These are phyloP conservation scores for Krasilnikovozyma curviuscula DNA, from an alignment of 768 basidiomycete genomes.

Conservation along the genomic window DNA sequence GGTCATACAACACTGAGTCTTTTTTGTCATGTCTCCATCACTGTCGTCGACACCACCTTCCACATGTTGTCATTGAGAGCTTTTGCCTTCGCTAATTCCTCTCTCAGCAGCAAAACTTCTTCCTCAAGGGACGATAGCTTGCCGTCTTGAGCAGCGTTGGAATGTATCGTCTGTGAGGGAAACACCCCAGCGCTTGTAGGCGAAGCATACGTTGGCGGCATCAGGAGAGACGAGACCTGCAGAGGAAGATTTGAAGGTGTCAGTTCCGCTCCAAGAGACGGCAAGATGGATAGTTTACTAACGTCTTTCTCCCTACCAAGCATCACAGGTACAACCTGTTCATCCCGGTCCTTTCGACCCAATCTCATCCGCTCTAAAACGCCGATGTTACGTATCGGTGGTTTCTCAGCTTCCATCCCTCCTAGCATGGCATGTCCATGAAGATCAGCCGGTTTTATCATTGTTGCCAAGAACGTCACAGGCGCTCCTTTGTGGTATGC, in stretches of 20 bases:
- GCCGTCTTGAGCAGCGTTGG: neutral
- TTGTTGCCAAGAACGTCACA: constrained; percentile 53
- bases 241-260: neutral
- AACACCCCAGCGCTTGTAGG: neutral
- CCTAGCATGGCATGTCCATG: constrained; percentile 52
- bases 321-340: constrained; percentile 19
- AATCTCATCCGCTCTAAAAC: constrained; percentile 24
- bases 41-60: too few relatives aligned
- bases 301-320: constrained; percentile 14
- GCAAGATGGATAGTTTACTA: neutral
- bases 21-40: too few relatives aligned
- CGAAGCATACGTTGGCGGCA: neutral
- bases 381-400: constrained; percentile 24
- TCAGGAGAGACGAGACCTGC: neutral
- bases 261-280: neutral
- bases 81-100: constrained; percentile 63
- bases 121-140: constrained; percentile 44
- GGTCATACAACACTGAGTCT: too few relatives aligned
- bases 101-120: constrained; percentile 46
- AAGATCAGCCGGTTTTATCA: constrained; percentile 74
- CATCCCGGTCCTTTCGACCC: constrained; percentile 15
- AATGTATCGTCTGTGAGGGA: neutral
- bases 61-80: constrained; percentile 89
- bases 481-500: constrained; percentile 40
- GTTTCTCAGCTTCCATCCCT: constrained; percentile 12